These are phyloP conservation scores for Aspergillus proliferans DNA, from an alignment of 2,329 filamentous ascomycete genomes.

Conservation along the genomic window DNA sequence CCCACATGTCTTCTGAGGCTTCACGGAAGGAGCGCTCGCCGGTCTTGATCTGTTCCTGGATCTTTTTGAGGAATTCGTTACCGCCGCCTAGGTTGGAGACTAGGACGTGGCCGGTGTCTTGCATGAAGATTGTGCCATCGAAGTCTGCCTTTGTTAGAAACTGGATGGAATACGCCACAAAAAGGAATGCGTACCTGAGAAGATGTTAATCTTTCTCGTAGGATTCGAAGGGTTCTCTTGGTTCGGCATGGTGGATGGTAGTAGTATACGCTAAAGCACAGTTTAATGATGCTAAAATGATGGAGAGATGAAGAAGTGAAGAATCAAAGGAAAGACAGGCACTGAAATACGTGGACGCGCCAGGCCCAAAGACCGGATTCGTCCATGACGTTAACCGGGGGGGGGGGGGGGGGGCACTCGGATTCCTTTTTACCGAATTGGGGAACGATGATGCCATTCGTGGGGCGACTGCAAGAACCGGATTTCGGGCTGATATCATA, in stretches of 20 bases:
- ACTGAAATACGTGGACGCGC: no score
- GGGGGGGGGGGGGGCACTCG: no score
- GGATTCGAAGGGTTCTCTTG: slow-evolving; percentile 8
- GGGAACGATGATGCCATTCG: no score
- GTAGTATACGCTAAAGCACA: neutral
- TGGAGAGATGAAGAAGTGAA: no score
- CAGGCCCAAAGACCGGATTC: no score
- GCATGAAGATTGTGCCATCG: slow-evolving; percentile 66
- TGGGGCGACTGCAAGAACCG: no score
- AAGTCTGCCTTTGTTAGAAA: slow-evolving; percentile 47
- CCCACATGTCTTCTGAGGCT: slow-evolving; percentile 68
- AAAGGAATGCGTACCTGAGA: slow-evolving; percentile 32
- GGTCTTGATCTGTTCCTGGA: slow-evolving; percentile 59
- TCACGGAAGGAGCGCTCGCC: slow-evolving; percentile 63
- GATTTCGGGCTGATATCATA: no score
- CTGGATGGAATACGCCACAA: slow-evolving; percentile 5
- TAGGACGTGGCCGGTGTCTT: slow-evolving; percentile 63
- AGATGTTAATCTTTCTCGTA: slow-evolving; percentile 42
- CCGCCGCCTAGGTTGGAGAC: slow-evolving; percentile 63
- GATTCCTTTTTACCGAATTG: no score
- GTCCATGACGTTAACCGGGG: no score
- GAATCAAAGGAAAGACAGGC: no score
- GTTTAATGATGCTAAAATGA: no score
- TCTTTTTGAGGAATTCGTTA: slow-evolving; percentile 46
- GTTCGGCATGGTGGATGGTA: neutral